Base-by-base conservation (phyloP, 371 early-diverging fungal species). In the Haplosporangium sp. region DNA sequence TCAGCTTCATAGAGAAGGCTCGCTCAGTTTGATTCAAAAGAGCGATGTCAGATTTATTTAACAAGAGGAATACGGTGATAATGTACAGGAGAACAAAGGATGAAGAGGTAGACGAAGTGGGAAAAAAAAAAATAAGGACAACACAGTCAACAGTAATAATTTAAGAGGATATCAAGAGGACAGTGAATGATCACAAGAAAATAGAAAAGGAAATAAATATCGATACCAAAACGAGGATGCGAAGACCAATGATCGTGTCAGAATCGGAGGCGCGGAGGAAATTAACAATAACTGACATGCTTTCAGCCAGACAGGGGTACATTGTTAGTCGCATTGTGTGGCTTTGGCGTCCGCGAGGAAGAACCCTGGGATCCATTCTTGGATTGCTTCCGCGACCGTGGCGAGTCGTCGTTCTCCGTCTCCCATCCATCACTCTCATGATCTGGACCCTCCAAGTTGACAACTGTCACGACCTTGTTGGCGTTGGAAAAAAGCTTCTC, bases 391-490 rank as follows among this genome's bases (percentile, higher is more conserved):
- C 67, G 29, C 11, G 74, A 64, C 48, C 53, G 29, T 1, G 71
- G 71, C 20, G 67, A 64, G 0, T 79, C 80, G 11, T 73, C 80
- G 13, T 67, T 64, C 9, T 79, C 80, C 0, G 79, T 79, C 62
- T 68, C 79, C 79, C 79, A 79, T 2, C 79, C 79, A 11, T 79
- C 75, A 13, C 63, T 64, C 7, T 66, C 67, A 14, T 66, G 67
- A 14, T 52, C 48, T 20, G 10, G 42, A 12, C 61, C 69, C 1
- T 48, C 55, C 51, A 60, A 20, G 8, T 62, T 67, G 37, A 64
- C 59, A 14, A 67, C 61, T 20, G 54, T 51, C 12, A 60, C 43
- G n/a, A 36, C 43, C 16, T 55, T 69, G 14, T 29, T 45, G 5
- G 75, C 20, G 0, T 55, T 53, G 23, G 58, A 69, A 64, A 69